phyloP scores from a whole-genome alignment of 257 asterid genomes.

The Gardenia jasminoides region DNA sequence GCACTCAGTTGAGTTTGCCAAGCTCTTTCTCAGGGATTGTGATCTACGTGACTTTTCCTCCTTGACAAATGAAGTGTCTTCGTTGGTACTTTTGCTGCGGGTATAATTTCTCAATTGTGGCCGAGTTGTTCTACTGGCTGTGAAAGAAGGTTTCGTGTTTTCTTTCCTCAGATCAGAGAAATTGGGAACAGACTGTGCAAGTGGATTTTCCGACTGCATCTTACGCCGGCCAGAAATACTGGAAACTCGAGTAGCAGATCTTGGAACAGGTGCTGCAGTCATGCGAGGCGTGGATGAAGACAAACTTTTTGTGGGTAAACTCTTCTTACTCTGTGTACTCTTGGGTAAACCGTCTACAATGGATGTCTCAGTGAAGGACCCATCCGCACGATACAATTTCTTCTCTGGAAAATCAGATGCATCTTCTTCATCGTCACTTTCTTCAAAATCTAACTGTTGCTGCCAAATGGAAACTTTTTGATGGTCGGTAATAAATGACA shows the following conservation, averaged over 20 bases:
- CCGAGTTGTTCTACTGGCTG: slow-evolving; percentile 54
- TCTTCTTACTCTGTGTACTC: slow-evolving; percentile 51
- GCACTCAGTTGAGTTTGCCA: slow-evolving; percentile 46
- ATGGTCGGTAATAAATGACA: slow-evolving; percentile 49
- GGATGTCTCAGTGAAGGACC: slow-evolving; percentile 41
- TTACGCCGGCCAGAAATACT: slow-evolving; percentile 58
- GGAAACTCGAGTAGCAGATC: slow-evolving; percentile 54
- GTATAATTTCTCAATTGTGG: slow-evolving; percentile 58
- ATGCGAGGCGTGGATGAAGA: slow-evolving; percentile 61
- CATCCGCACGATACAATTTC: slow-evolving; percentile 37
- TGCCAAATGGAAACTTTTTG: slow-evolving; percentile 55
- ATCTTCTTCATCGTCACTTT: slow-evolving; percentile 59
- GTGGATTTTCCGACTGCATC: slow-evolving; percentile 74
- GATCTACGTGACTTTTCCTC: slow-evolving; percentile 67
- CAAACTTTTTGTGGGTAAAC: slow-evolving; percentile 43
- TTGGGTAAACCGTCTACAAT: slow-evolving; percentile 40
- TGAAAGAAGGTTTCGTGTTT: slow-evolving; percentile 63
- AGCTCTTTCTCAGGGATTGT: slow-evolving; percentile 60
- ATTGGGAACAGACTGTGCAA: slow-evolving; percentile 88
- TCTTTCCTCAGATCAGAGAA: slow-evolving; percentile 83
- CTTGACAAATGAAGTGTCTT: slow-evolving; percentile 53
- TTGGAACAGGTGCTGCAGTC: slow-evolving; percentile 55
- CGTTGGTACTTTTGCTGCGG: slow-evolving; percentile 58
- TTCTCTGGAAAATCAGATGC: slow-evolving; percentile 42
- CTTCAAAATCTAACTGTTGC: slow-evolving; percentile 65